Evolutionary conservation across 2,329 filamentous ascomycete species (phyloP).

Genomic region (Alternaria consortialis): DNA sequence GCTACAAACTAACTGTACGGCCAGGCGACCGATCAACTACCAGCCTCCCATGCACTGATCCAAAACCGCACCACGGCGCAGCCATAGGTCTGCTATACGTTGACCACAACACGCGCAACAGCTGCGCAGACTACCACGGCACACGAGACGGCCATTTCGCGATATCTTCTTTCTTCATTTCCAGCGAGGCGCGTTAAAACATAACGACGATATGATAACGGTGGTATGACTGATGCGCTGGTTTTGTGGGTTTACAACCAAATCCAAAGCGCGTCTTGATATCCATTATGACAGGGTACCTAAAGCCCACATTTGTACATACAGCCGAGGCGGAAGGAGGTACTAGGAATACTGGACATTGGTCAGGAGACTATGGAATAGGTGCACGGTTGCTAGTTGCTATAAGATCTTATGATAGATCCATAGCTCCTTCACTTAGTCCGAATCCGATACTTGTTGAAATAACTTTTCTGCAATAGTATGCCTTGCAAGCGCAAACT

Average conservation of each 20-base stretch:
- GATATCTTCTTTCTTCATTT: conserved; percentile 45
- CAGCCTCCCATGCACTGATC: conserved; percentile 68
- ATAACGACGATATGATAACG: conserved; percentile 51
- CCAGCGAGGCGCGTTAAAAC: conserved; percentile 45
- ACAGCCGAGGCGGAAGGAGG: conserved; percentile 31
- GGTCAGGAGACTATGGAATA: conserved; percentile 7
- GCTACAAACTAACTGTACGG: conserved; percentile 17
- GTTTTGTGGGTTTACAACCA: conserved; percentile 27
- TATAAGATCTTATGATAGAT: neutral
- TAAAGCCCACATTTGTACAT: conserved; percentile 45
- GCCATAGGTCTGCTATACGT: conserved; percentile 11
- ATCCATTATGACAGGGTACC: conserved; percentile 25
- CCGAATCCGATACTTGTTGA: neutral
- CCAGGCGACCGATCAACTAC: conserved; percentile 84
- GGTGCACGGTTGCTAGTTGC: conserved; percentile 8
- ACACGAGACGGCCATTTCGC: conserved; percentile 26
- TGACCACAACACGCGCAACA: conserved; percentile 16
- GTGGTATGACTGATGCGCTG: conserved; percentile 39
- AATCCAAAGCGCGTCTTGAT: conserved; percentile 30
- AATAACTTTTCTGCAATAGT: neutral
- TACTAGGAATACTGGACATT: conserved; percentile 12
- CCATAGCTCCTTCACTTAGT: neutral
- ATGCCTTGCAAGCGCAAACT: neutral
- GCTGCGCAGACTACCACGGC: conserved; percentile 14
- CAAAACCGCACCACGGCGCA: conserved; percentile 5